These are phyloP conservation scores for Pseudonitzschia pungens DNA, from an alignment of 108 stramenopile genomes.

Conservation along the genomic window DNA sequence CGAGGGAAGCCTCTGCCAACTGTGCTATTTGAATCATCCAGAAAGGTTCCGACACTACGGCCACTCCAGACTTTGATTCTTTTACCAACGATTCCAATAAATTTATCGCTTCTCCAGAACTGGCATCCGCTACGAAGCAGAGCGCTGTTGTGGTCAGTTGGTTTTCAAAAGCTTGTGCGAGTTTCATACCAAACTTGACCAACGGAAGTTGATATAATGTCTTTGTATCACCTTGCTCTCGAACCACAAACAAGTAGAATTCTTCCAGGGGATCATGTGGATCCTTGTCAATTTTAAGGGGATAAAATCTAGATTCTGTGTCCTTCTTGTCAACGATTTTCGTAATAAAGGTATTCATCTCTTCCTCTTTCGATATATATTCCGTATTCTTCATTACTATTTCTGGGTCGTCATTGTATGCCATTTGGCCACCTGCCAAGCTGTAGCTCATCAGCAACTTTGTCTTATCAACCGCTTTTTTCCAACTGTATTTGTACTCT, in stretches of 20 bases:
- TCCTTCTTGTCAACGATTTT: slow-evolving; percentile 21
- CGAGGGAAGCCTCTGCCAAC: slow-evolving; percentile 37
- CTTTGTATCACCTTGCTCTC: background rate
- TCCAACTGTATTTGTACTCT: slow-evolving; percentile 45
- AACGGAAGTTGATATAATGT: slow-evolving; percentile 54
- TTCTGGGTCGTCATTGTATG: slow-evolving; percentile 23
- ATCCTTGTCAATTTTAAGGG: slow-evolving; percentile 32
- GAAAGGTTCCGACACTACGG: slow-evolving; percentile 43
- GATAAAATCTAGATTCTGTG: slow-evolving; percentile 8
- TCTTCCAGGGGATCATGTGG: slow-evolving; percentile 29
- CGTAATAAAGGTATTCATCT: slow-evolving; percentile 11
- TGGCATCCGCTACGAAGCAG: slow-evolving; percentile 86
- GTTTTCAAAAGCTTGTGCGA: slow-evolving; percentile 61
- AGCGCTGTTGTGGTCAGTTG: slow-evolving; percentile 46
- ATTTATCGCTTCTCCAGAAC: slow-evolving; percentile 32
- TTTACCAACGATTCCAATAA: slow-evolving; percentile 37
- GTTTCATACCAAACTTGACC: slow-evolving; percentile 48
- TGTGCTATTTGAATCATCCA: slow-evolving; percentile 76
- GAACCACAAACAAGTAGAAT: slow-evolving; percentile 26
- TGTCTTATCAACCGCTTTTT: slow-evolving; percentile 36
- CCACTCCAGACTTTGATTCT: slow-evolving; percentile 32
- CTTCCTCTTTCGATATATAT: slow-evolving; percentile 11
- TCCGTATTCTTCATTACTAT: slow-evolving; percentile 25
- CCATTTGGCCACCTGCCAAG: slow-evolving; percentile 24
- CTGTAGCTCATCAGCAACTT: slow-evolving; percentile 34